Evolutionary conservation across 169 alveolate species (phyloP).

Genomic region (Plasmodium vinckei): DNA sequence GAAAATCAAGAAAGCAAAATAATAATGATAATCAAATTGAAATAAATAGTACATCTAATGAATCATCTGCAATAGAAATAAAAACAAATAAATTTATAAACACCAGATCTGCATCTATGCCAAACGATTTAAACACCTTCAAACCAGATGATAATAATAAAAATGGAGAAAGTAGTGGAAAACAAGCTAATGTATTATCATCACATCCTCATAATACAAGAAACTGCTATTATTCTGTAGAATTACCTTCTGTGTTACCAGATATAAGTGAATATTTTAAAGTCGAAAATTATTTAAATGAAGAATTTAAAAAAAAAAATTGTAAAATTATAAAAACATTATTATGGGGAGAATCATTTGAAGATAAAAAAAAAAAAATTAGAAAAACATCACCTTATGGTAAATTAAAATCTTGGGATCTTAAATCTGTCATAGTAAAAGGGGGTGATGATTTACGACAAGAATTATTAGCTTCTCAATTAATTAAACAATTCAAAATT

Average conservation of each 20-base stretch:
- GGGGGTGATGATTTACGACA: constrained; percentile 97
- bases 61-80: neutral
- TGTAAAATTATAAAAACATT: constrained; percentile 74
- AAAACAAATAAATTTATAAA: constrained; percentile 1
- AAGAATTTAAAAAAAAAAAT: constrained; percentile 74
- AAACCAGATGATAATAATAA: constrained; percentile 28
- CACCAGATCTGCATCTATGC: constrained; percentile 51
- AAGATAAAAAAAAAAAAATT: constrained; percentile 85
- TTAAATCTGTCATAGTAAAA: constrained; percentile 92
- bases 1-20: neutral
- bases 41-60: neutral
- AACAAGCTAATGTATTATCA: neutral
- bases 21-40: neutral
- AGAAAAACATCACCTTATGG: constrained; percentile 89
- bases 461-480: constrained; percentile 96
- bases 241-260: neutral
- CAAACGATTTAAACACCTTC: constrained; percentile 13
- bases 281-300: constrained; percentile 53
- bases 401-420: constrained; percentile 88
- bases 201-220: neutral
- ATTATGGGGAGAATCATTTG: constrained; percentile 86
- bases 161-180: neutral
- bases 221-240: constrained; percentile 13
- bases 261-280: constrained; percentile 52
- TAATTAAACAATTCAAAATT: constrained; percentile 91